Evolutionary conservation across 2,329 filamentous ascomycete species (phyloP), one percentile per base, ranked within the genome.

Genomic region (Alternaria sp.): DNA sequence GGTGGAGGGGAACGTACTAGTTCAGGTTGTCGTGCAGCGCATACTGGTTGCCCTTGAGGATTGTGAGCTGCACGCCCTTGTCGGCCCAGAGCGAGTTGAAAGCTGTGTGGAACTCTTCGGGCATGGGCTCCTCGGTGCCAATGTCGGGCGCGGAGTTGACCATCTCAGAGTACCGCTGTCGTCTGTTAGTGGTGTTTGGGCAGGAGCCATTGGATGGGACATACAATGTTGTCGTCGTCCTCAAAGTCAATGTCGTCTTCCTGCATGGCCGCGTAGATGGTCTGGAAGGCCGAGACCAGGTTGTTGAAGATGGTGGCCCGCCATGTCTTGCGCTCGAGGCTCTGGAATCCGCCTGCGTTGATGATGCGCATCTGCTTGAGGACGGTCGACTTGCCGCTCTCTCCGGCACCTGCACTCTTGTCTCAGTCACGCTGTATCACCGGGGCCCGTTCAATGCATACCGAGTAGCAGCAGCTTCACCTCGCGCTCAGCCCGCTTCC

Each of bases 331-430:
- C 93, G 92, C 81, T 98, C 96, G 68, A 88, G 89, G 74, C 92
- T 91, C 76, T 89, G 93, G 83, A 98, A 98, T 54, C 96, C 95
- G 80, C 93, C 90, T 13, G 93, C 90, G 80, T 98, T 96, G 73
- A 99, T 97, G 81, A 99, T 90, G 80, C 95, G 95, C 96, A 99
- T 98, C 85, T 98, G 95, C 84, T 98, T 98, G 69, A 98, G 88
- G 63, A 98, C 94, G 2, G 95, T 98, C 9, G 95, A 97, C 83
- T 98, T 98, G 69, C 95, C 93, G 62, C 91, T 96, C 83, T 98
- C 95, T 77, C 95, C 95, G 74, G 95, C 95, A 80, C 95, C 94
- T 97, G 72, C 67, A 67, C 43, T 43, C n/a, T 40, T 58, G 59
- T 54, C 40, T 66, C 57, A 67, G 76, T 82, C 76, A 60, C n/a